phyloP scores from a whole-genome alignment of 192 early-diverging fungal species.

The Rhizophagus clarus region DNA sequence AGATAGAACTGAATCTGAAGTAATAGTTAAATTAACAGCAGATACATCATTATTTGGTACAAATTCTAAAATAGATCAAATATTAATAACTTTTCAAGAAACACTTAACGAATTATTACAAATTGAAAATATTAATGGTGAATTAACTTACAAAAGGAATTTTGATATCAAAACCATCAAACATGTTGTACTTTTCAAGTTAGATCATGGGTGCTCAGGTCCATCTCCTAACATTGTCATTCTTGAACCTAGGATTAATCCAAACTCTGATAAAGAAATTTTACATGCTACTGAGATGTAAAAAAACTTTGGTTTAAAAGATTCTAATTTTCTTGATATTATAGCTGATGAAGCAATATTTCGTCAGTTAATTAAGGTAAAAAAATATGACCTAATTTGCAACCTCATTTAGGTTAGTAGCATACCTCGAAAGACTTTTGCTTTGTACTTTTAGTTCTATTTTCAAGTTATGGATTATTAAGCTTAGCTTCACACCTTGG shows the following conservation, averaged over 20 bases:
- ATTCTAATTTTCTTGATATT: background rate
- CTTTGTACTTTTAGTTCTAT: background rate
- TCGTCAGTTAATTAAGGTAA: background rate
- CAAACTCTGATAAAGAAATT: slow-evolving; percentile 6
- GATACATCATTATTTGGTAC: background rate
- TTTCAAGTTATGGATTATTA: slow-evolving; percentile 3
- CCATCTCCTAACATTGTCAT: slow-evolving; percentile 1
- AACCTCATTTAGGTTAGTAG: background rate
- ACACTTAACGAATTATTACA: no score
- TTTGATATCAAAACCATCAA: background rate
- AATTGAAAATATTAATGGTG: no score
- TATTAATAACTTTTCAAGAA: no score
- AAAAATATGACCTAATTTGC: background rate
- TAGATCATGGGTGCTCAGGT: background rate
- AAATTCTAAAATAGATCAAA: no score
- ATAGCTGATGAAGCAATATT: background rate
- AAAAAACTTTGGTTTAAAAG: background rate
- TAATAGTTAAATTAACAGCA: background rate
- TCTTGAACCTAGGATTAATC: background rate
- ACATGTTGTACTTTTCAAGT: background rate
- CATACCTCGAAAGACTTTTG: background rate
- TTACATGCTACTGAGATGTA: background rate
- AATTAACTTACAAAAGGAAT: background rate
- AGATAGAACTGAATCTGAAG: background rate
- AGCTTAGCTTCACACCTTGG: background rate